phyloP scores from a whole-genome alignment of 345 rosid species.

The Eucalyptus cloeziana region DNA sequence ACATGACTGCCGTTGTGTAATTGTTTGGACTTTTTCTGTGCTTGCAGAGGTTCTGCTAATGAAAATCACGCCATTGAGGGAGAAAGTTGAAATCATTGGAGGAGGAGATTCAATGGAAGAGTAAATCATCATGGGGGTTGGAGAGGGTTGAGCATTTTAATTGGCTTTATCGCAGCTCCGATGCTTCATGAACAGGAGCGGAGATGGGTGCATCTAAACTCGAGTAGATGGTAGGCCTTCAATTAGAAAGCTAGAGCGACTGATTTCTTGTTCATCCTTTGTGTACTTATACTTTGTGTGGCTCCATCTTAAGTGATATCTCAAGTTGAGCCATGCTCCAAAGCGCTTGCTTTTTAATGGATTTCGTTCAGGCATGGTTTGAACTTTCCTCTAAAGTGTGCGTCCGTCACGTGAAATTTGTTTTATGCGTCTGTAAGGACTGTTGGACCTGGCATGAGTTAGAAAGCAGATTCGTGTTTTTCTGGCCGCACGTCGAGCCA shows the following conservation, averaged over 20 bases:
- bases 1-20: not conserved
- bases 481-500: not conserved
- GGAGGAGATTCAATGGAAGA: slow-evolving; percentile 13
- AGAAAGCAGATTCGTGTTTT: not conserved
- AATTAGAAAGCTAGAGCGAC: not conserved
- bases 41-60: slow-evolving; percentile 7
- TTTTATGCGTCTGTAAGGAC: not conserved
- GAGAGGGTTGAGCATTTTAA: not conserved
- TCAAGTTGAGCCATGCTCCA: not conserved
- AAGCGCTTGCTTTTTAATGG: not conserved
- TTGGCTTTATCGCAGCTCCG: not conserved
- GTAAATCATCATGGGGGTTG: not conserved
- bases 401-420: not conserved
- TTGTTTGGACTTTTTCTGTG: not conserved
- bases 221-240: not conserved
- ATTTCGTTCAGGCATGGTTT: not conserved
- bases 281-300: not conserved
- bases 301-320: not conserved
- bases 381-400: not conserved
- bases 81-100: not conserved
- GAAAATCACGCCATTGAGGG: slow-evolving; percentile 2
- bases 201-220: not conserved
- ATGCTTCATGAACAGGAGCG: not conserved
- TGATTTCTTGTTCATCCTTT: not conserved
- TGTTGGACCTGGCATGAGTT: not conserved